These are phyloP conservation scores for Ustilago trichophora DNA, from an alignment of 1,284 basidiomycete species.

Conservation along the genomic window DNA sequence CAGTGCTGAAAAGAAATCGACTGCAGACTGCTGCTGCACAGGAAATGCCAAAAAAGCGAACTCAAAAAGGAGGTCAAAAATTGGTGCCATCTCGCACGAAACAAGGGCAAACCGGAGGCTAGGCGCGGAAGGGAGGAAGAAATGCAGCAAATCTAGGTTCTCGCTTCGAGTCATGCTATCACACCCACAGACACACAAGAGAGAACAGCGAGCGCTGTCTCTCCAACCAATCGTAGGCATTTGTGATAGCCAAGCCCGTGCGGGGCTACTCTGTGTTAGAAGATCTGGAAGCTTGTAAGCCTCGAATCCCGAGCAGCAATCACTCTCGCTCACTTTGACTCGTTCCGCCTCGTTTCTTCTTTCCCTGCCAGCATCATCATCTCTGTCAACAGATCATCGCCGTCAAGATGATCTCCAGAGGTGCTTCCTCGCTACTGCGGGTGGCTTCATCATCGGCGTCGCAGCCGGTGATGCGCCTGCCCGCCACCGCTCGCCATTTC, in stretches of 20 bases:
- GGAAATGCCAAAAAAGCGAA: too few relatives aligned
- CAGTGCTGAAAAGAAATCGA: too few relatives aligned
- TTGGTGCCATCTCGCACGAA: too few relatives aligned
- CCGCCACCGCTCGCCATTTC: constrained; percentile 5
- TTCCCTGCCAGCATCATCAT: not conserved
- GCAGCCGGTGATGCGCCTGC: constrained; percentile 21
- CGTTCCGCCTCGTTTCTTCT: not conserved
- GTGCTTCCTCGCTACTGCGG: constrained; percentile 30
- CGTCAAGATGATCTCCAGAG: constrained; percentile 42
- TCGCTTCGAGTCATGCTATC: constrained; percentile 25
- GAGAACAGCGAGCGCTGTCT: not conserved
- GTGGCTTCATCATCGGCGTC: constrained; percentile 20
- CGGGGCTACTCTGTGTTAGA: constrained; percentile 8
- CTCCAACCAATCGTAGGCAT: constrained; percentile 5
- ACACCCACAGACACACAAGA: too few relatives aligned
- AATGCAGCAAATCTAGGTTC: not conserved
- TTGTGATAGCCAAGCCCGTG: constrained; percentile 11
- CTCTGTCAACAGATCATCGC: not conserved
- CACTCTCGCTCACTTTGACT: not conserved
- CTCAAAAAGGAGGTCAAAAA: too few relatives aligned
- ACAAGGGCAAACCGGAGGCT: too few relatives aligned
- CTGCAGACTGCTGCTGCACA: too few relatives aligned
- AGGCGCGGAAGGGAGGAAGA: too few relatives aligned
- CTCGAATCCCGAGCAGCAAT: constrained; percentile 6
- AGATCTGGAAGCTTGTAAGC: too few relatives aligned